These are phyloP conservation scores for Nannizziopsis arthrosporioides DNA, from an alignment of 2,329 filamentous ascomycete species.

Conservation along the genomic window DNA sequence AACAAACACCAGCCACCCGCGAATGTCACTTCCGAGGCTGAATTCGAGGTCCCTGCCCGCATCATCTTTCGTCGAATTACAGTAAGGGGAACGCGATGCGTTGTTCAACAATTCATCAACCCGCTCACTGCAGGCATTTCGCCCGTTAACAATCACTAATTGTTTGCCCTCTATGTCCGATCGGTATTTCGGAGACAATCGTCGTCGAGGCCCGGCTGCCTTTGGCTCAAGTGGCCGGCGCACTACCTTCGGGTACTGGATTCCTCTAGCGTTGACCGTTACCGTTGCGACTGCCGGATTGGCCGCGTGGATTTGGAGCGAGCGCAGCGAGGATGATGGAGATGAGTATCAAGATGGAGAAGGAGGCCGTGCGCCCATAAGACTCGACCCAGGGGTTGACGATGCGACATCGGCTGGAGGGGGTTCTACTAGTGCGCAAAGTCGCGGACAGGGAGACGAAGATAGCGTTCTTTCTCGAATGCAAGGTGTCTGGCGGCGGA, in stretches of 20 bases:
- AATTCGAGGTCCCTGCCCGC: not conserved
- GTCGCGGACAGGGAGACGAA: slow-evolving; percentile 34
- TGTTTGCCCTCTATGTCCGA: slow-evolving; percentile 30
- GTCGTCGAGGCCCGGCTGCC: slow-evolving; percentile 28
- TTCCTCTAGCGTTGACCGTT: slow-evolving; percentile 75
- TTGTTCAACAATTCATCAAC: slow-evolving; percentile 12
- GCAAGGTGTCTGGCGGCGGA: slow-evolving; percentile 67
- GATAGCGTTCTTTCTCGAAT: slow-evolving; percentile 61
- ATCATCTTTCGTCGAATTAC: not conserved
- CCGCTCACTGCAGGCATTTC: slow-evolving; percentile 2
- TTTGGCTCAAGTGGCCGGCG: slow-evolving; percentile 34
- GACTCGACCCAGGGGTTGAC: slow-evolving; percentile 18
- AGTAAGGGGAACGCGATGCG: slow-evolving; percentile 23
- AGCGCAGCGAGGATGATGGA: slow-evolving; percentile 64
- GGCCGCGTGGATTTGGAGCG: slow-evolving; percentile 88
- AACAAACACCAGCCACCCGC: slow-evolving; percentile 32
- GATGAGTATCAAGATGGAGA: slow-evolving; percentile 45
- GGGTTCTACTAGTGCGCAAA: slow-evolving; percentile 27
- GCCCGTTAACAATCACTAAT: slow-evolving; percentile 17
- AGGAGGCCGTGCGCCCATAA: slow-evolving; percentile 19
- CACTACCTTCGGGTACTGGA: slow-evolving; percentile 58
- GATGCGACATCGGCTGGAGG: slow-evolving; percentile 21
- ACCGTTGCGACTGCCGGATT: slow-evolving; percentile 77
- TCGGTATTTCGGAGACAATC: slow-evolving; percentile 27
- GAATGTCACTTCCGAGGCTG: slow-evolving; percentile 29